Evolutionary conservation across 805 yeast genomes (phyloP).

Genomic region (Hanseniaspora pseudoguilliermondii): DNA sequence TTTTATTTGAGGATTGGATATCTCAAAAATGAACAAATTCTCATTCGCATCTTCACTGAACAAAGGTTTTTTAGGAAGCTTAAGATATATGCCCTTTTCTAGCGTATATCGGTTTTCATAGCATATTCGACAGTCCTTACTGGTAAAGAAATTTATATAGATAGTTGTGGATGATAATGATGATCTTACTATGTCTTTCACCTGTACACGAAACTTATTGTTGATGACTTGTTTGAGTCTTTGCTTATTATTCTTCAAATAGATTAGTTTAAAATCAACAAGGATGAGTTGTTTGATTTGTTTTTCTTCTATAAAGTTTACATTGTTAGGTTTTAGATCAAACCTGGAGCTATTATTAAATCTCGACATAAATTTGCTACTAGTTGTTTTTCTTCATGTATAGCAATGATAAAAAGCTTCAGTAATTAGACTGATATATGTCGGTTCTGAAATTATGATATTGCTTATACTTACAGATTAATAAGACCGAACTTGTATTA

Average conservation of each 20-base stretch:
- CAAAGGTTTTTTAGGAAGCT: background rate
- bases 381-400: too few species aligned
- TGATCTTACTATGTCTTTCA: constrained; percentile 2
- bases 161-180: background rate
- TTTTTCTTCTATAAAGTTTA: background rate
- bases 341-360: background rate
- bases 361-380: background rate
- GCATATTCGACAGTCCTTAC: background rate
- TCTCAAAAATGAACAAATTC: background rate
- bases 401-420: too few species aligned
- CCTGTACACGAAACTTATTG: constrained; percentile 3
- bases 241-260: background rate
- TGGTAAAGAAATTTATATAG: background rate
- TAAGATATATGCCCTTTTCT: background rate
- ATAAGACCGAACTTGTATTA: too few species aligned
- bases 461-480: too few species aligned
- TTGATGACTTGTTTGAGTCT: background rate
- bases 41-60: background rate
- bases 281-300: constrained; percentile 5
- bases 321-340: background rate
- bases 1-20: background rate
- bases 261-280: background rate
- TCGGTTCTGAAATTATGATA: too few species aligned
- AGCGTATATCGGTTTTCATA: background rate
- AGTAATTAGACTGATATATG: too few species aligned